Evolutionary conservation across 805 yeast genomes (phyloP), one percentile per base, ranked within the genome.

Genomic region (Ogataea sp.): DNA sequence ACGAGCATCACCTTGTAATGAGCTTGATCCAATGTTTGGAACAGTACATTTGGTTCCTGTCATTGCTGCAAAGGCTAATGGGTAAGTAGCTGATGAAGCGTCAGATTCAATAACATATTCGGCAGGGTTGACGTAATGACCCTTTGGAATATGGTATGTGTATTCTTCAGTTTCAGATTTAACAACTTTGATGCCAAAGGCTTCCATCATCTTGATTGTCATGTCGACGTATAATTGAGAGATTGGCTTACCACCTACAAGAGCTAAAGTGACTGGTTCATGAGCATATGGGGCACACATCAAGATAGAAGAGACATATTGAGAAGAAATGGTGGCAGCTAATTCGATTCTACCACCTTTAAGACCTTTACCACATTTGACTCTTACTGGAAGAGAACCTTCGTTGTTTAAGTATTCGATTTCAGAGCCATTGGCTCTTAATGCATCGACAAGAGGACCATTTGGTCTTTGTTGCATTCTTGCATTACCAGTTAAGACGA

Each of bases 251-350:
- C 98, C 98, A 25, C 97, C 98, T 17, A 84, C 89, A 43, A 93
- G 71, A 8, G 90, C 65, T 55, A 93, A 73, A 8, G 95, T 87
- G 24, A 90, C 95, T 6, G 96, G 95, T 41, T 75, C 71, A 41
- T 78, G 64, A 10, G 97, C 97, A 56, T 89, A 93, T 36, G 98
- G 98, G 28, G 98, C 97, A 62, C 96, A 85, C 96, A 93, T 88
- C 54, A 93, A 73, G 40, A 93, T 73, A 0, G 97, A 90, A 1
- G 97, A 89, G 34, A 93, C 98, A 53, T 93, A 93, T 62, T 93
- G 98, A 13, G 97, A 93, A 1, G 97, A 89, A 34, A 93, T 85
- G 4, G 97, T 89, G 18, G 98, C 98, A 31, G 90, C 90, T 36
- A 93, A 71, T 61, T 89, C 96, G 46, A 93, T 87, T 47, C 85